Evolutionary conservation across 2,329 filamentous ascomycete genomes (phyloP).

Genomic region (Chrysoporthe puriensis): DNA sequence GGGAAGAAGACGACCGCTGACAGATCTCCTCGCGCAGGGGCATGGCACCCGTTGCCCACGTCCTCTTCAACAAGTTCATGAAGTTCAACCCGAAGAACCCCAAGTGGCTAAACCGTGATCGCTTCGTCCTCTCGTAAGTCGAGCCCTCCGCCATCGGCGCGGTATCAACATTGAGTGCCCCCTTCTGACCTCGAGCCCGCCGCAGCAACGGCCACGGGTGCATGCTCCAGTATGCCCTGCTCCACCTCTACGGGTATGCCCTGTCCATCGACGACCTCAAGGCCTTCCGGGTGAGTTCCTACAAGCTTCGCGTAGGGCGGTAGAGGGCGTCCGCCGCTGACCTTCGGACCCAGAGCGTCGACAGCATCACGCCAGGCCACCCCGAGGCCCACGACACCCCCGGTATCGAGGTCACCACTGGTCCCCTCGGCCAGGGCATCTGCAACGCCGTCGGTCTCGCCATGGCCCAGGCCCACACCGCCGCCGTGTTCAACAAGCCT

Average conservation of each 20-base stretch:
- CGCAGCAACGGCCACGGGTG: constrained; percentile 86
- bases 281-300: constrained; percentile 81
- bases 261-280: constrained; percentile 91
- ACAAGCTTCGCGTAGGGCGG: not conserved
- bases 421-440: constrained; percentile 96
- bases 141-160: constrained; percentile 11
- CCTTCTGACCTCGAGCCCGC: constrained; percentile 15
- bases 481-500: constrained; percentile 93
- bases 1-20: constrained; percentile 2
- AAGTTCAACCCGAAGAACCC: constrained; percentile 99
- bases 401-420: constrained; percentile 96
- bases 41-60: constrained; percentile 93
- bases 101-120: constrained; percentile 94
- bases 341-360: constrained; percentile 46
- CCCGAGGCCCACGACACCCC: constrained; percentile 96
- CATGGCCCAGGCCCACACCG: constrained; percentile 92
- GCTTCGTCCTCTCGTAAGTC: constrained; percentile 98
- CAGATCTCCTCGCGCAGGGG: constrained; percentile 50
- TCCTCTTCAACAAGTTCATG: constrained; percentile 99
- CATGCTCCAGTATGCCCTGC: constrained; percentile 98
- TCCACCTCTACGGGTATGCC: constrained; percentile 93
- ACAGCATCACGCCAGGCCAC: constrained; percentile 88
- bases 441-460: constrained; percentile 97
- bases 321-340: not conserved
- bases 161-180: constrained; percentile 19